phyloP scores from a whole-genome alignment of 768 basidiomycete genomes.

The Amanita molliuscula region DNA sequence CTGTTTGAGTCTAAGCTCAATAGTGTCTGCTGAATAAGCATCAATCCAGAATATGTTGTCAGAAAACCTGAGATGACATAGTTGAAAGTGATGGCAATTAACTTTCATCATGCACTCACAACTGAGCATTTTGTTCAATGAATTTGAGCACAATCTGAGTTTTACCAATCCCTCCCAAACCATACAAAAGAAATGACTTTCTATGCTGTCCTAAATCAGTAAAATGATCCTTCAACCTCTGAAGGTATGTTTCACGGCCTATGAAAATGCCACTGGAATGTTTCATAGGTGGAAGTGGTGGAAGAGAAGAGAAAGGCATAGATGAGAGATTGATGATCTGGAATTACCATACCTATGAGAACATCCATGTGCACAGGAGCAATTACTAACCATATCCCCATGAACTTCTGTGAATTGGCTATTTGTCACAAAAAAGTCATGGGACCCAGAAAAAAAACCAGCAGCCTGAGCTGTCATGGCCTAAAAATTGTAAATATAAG shows the following conservation, averaged over 20 bases:
- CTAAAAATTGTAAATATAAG: no score
- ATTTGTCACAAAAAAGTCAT: no score
- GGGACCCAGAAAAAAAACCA: no score
- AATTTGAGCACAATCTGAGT: background rate
- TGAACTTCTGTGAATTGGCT: no score
- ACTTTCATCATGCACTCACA: conserved; percentile 9
- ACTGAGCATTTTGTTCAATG: background rate
- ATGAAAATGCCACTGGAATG: background rate
- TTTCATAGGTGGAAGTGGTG: background rate
- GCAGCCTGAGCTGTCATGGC: no score
- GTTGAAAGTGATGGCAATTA: conserved; percentile 6
- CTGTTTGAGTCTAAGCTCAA: conserved; percentile 3
- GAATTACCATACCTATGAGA: no score
- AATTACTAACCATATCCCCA: no score
- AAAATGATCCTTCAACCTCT: conserved; percentile 9
- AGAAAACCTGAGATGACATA: conserved; percentile 8
- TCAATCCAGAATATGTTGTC: conserved; percentile 15
- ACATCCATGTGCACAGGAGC: no score
- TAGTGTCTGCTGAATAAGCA: conserved; percentile 11
- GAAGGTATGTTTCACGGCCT: conserved; percentile 7
- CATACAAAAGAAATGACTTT: conserved; percentile 5
- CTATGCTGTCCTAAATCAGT: background rate
- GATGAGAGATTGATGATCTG: no score
- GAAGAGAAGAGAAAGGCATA: no score
- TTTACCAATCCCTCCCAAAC: background rate